A percentile compares a stretch with the other conserved stretches of the same genome.
Evolutionary conservation across 495 filamentous ascomycete genomes (phyloP).

Genomic region (Neurospora hispaniola): DNA sequence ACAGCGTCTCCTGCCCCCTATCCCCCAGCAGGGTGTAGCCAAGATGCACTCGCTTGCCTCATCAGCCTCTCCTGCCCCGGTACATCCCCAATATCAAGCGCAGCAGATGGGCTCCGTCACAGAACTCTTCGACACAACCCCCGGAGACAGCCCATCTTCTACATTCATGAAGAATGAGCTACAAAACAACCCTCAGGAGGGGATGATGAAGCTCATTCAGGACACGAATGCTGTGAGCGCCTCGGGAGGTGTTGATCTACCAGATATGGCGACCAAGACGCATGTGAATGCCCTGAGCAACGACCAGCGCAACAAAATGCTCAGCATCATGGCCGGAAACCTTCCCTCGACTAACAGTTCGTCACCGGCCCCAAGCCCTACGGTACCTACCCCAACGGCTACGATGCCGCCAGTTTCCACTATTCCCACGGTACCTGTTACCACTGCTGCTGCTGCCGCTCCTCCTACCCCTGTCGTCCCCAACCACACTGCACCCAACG

Average conservation of each 20-base stretch:
- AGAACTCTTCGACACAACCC: slow-evolving; percentile 35
- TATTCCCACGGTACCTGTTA: slow-evolving; percentile 13
- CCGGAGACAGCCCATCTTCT: slow-evolving; percentile 27
- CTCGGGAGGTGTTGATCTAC: slow-evolving; percentile 50
- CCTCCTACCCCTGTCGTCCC: slow-evolving; percentile 9
- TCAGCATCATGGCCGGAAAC: slow-evolving; percentile 58
- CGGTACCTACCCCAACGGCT: slow-evolving; percentile 2
- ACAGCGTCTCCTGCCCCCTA: slow-evolving; percentile 36
- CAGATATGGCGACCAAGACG: slow-evolving; percentile 63
- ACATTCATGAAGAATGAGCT: slow-evolving; percentile 37
- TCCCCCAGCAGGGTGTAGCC: slow-evolving; percentile 25
- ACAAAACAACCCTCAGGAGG: slow-evolving; percentile 45
- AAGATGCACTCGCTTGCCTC: slow-evolving; percentile 20
- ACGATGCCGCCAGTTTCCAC: slow-evolving; percentile 6
- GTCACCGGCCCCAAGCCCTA: background rate
- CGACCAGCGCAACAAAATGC: slow-evolving; percentile 69
- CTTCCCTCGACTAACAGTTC: background rate
- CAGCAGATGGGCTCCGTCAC: slow-evolving; percentile 35
- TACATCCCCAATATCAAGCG: slow-evolving; percentile 12
- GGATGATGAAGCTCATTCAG: slow-evolving; percentile 83
- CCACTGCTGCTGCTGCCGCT: slow-evolving; percentile 11
- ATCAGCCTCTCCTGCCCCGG: slow-evolving; percentile 14
- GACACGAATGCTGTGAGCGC: slow-evolving; percentile 56
- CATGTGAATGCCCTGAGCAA: slow-evolving; percentile 53
- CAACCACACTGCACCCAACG: slow-evolving; percentile 17